Conservation (phyloP, 2,329 filamentous ascomycete species). For the Endothia cerciana region DNA sequence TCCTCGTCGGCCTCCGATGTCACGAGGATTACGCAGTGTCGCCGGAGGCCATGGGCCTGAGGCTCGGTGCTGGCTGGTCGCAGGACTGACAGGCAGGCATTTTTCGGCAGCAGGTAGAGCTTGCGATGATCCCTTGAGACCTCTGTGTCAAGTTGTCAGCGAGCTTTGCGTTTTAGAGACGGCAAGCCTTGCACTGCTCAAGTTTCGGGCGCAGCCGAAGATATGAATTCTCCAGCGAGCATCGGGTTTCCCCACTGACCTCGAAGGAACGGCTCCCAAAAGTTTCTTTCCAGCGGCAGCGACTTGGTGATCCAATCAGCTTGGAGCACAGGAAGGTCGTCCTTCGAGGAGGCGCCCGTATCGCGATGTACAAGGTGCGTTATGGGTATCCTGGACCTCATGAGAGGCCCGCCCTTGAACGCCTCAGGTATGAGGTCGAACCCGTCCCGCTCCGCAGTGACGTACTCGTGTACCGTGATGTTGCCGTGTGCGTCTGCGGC, state of each 20-base stretch:
- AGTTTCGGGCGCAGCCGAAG: no score
- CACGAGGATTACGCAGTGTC: neutral
- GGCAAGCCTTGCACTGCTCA: no score
- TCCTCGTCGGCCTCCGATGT: neutral
- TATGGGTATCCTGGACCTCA: neutral
- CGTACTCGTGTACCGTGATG: constrained; percentile 3
- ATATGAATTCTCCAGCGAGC: no score
- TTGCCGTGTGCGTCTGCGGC: neutral
- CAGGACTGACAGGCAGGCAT: neutral
- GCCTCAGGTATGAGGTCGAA: constrained; percentile 4
- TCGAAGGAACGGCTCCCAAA: neutral
- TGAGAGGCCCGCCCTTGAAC: neutral
- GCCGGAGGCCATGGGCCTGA: neutral
- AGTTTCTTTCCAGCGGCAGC: neutral
- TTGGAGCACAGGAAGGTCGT: neutral
- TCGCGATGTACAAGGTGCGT: neutral
- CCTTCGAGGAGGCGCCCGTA: neutral
- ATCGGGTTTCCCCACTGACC: neutral
- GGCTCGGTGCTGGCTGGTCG: neutral
- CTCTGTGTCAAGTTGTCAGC: neutral
- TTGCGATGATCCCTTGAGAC: neutral
- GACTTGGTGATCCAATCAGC: neutral
- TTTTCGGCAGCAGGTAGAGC: neutral
- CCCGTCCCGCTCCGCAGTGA: neutral
- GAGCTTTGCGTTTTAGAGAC: no score